phyloP scores from a whole-genome alignment of 345 rosid genomes.

The Angophora floribunda region DNA sequence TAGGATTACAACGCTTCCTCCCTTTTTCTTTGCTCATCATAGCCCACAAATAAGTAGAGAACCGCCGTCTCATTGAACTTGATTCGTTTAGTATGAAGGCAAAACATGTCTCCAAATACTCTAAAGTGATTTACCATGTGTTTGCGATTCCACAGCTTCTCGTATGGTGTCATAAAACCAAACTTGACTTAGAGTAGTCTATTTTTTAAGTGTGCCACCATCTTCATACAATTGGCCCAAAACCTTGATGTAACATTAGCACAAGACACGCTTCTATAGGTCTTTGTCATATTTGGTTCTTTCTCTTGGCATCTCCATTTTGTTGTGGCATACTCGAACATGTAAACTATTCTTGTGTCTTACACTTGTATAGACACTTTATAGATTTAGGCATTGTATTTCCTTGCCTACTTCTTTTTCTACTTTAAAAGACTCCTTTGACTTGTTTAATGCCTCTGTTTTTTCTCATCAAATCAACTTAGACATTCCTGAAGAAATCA shows the following conservation, averaged over 20 bases:
- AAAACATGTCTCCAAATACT: not conserved
- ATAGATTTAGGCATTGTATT: not conserved
- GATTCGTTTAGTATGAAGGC: not conserved
- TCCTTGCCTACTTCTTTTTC: not conserved
- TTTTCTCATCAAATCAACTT: not conserved
- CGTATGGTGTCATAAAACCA: not conserved
- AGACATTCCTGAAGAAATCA: not conserved
- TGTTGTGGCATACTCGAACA: no score
- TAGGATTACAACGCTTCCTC: not conserved
- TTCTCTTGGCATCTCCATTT: not conserved
- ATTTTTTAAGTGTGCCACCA: not conserved
- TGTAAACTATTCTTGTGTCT: no score
- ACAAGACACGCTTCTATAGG: not conserved
- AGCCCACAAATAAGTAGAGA: not conserved
- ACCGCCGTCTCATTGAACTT: not conserved
- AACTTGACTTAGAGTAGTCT: not conserved
- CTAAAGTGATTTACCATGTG: not conserved
- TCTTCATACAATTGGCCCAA: not conserved
- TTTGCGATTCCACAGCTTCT: not conserved
- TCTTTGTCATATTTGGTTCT: not conserved
- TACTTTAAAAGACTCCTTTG: not conserved
- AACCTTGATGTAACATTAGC: not conserved
- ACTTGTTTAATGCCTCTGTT: not conserved
- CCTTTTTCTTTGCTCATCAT: not conserved
- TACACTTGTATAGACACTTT: not conserved